These are phyloP conservation scores for Ceriops tagal DNA, from an alignment of 345 rosid genomes.

Conservation along the genomic window DNA sequence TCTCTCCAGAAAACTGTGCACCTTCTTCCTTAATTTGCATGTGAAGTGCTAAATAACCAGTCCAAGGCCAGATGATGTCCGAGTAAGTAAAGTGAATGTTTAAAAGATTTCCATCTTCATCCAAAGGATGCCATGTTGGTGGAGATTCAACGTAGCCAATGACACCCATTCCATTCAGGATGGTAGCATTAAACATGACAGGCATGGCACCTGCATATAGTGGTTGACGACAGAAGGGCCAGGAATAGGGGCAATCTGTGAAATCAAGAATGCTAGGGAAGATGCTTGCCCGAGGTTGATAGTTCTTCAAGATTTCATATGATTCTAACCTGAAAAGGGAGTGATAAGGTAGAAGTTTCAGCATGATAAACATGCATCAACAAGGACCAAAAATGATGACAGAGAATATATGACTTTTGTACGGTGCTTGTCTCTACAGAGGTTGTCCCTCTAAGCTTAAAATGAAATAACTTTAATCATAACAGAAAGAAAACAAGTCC, in stretches of 20 bases:
- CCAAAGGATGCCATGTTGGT: conserved; percentile 87
- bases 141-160: conserved; percentile 75
- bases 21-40: conserved; percentile 99
- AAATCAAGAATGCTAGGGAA: conserved; percentile 85
- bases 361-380: conserved; percentile 5
- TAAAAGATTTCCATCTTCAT: conserved; percentile 84
- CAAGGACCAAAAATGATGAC: conserved; percentile 12
- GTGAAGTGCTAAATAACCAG: conserved; percentile 92
- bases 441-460: background rate
- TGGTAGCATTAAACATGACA: conserved; percentile 79
- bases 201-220: conserved; percentile 98
- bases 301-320: conserved; percentile 84
- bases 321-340: conserved; percentile 86
- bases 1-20: conserved; percentile 70
- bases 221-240: conserved; percentile 98
- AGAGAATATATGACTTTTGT: background rate
- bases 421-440: background rate
- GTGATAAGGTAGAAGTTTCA: conserved; percentile 28
- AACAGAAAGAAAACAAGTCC: background rate
- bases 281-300: conserved; percentile 88
- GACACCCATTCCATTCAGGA: conserved; percentile 96
- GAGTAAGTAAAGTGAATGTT: conserved; percentile 80
- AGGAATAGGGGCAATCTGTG: conserved; percentile 87
- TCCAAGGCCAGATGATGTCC: conserved; percentile 97
- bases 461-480: background rate